Base-by-base conservation (phyloP, 2,329 filamentous ascomycete genomes). In the Phoma sp. region DNA sequence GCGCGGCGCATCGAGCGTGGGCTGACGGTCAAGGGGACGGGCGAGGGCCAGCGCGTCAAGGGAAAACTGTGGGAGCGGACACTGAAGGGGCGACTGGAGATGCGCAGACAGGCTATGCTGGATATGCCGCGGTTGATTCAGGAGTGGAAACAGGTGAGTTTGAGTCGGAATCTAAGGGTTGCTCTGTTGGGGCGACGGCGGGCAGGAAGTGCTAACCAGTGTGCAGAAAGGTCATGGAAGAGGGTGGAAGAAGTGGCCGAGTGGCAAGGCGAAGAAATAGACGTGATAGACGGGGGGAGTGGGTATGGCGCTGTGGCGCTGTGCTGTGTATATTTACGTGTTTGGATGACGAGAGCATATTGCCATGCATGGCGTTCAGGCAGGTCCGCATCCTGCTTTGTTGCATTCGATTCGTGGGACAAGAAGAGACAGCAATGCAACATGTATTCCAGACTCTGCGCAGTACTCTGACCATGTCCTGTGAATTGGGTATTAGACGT, bases 91-190 rank as follows among this genome's bases (percentile, higher is more conserved):
- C 87, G 88, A 82, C 86, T 98, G 84, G 92, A 96, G 76, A 87
- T 90, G 80, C 88, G 92, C 79, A 90, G 89, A 83, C 85, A 91
- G 77, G 95, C 95, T 56, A 97, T 98, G 91, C 77, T 96, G 80
- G 88, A 88, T 57, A 99, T 99, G 95, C 92, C 94, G 61, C 86
- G 89, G 71, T 85, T 98, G 80, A 91, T 99, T 75, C 86, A 89
- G 76, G 83, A 90, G 76, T 99, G 94, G 95, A 96, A 96, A 80
- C 88, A 90, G 85, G 91, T 95, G 80, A 74, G 86, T 65, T 32
- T 17, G 12, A 17, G 12, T 13, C 6, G 15, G 25, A 12, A 15
- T 7, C 17, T 17, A 17, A 17, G 17, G 17, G 7, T n/a, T 27
- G 2, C 5, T 36, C 44, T 51, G 47, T 12, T 24, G 22, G 4